These are phyloP conservation scores for Helichrysum umbraculigerum DNA, from an alignment of 129 eudicot species.

Conservation along the genomic window DNA sequence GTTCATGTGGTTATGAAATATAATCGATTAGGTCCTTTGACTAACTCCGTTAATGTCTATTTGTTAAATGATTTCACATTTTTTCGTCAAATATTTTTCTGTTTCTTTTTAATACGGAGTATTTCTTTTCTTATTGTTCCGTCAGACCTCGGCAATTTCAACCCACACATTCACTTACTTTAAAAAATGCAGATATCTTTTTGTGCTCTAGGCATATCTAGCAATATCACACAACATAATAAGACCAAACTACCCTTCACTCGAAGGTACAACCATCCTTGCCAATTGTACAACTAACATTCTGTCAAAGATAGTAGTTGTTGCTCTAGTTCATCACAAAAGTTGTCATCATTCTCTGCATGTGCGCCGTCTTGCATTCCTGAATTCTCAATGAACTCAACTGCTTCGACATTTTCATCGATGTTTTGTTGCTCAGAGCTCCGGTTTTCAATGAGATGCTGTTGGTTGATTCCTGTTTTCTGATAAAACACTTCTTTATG, in stretches of 20 bases:
- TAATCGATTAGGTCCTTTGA: no score
- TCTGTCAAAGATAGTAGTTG: constrained; percentile 24
- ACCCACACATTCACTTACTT: no score
- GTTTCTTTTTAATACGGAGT: no score
- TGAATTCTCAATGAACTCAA: constrained; percentile 17
- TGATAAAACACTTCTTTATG: constrained; percentile 53
- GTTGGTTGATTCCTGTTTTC: constrained; percentile 45
- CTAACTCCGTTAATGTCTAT: no score
- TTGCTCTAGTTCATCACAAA: constrained; percentile 48
- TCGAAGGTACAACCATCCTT: not conserved
- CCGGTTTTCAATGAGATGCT: constrained; percentile 1
- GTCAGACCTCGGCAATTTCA: no score
- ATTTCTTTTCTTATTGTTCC: no score
- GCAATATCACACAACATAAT: not conserved
- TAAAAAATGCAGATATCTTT: no score
- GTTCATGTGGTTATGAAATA: no score
- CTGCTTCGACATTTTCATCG: constrained; percentile 16
- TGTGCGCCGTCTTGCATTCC: constrained; percentile 19
- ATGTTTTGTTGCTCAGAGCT: constrained; percentile 20
- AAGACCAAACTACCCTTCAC: constrained; percentile 24
- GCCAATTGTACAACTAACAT: constrained; percentile 25
- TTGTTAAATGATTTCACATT: no score
- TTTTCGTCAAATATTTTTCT: no score
- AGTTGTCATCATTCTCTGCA: constrained; percentile 38
- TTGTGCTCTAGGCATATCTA: not conserved